phyloP scores from a whole-genome alignment of 2,329 filamentous ascomycete genomes.

The Apiospora arundinis region DNA sequence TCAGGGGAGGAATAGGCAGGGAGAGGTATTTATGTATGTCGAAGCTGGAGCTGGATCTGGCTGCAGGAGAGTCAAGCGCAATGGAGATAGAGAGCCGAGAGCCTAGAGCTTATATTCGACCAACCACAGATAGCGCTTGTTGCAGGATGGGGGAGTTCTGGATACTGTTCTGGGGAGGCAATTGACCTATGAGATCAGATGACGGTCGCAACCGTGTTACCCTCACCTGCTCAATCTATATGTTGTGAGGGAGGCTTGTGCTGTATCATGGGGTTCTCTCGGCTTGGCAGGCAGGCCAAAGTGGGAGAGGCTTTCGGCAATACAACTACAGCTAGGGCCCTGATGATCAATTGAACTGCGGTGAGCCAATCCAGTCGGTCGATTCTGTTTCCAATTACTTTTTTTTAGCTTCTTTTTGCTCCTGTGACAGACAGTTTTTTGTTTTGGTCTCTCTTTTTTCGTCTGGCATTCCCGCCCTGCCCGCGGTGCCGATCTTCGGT shows the following conservation, averaged over 20 bases:
- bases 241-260: constrained; percentile 6
- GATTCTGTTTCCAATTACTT: not conserved
- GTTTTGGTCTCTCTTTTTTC: not conserved
- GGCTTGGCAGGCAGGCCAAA: not conserved
- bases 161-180: not conserved
- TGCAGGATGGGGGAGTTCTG: constrained; percentile 2
- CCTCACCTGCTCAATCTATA: not conserved
- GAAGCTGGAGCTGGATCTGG: not conserved
- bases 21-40: constrained; percentile 13
- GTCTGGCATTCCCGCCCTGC: not conserved
- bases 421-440: not conserved
- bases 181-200: constrained; percentile 17
- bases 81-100: not conserved
- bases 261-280: constrained; percentile 2
- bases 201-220: constrained; percentile 12
- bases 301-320: not conserved
- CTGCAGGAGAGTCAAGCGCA: not conserved
- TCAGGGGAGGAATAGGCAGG: not conserved
- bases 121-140: not conserved
- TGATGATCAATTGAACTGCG: not conserved
- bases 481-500: constrained; percentile 7
- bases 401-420: not conserved
- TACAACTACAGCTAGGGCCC: not conserved
- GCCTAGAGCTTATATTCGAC: constrained; percentile 3
- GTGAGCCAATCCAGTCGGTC: not conserved